Evolutionary conservation across 768 basidiomycete genomes (phyloP), one percentile per base, ranked within the genome.

Genomic region (Botryobasidium botryosum): DNA sequence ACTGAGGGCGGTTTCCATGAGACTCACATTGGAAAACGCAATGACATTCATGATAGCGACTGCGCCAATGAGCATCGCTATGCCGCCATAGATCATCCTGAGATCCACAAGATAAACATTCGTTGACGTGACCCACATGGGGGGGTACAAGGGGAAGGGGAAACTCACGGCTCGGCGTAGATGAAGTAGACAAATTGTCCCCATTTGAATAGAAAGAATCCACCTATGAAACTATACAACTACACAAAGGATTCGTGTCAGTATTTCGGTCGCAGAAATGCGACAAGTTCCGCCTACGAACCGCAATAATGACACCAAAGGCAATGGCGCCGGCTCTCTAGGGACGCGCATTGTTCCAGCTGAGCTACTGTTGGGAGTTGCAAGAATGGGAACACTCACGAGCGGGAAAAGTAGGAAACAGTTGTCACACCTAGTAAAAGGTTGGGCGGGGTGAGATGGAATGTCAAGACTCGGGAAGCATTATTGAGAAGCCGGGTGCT

Each of bases 351-450:
- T 28, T 32, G 43, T 36, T 28, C 35, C n/a, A 36, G 25, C 15
- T 10, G n/a, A 15, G 10, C 8, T 17, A 4, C 27, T 17, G 3
- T n/a, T 29, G 10, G 21, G 8, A 6, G 35, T 36, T 43, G 17
- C 32, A 4, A 49, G 42, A 17, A 41, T 37, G 23, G 33, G 15
- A 54, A 47, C 37, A 53, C 75, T 57, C 55, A 79, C 80, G 61
- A 82, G 67, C 56, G 79, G 79, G 48, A 83, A 64, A 48, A 80
- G 63, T 47, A 82, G 71, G 47, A 79, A 64, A 62, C 78, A 83
- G 61, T 80, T 80, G 64, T 81, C 79, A 66, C 79, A 83, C 79
- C 78, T 80, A 45, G n/a, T n/a, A n/a, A n/a, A n/a, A n/a, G n/a
- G n/a, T n/a, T n/a, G n/a, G n/a, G n/a, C n/a, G n/a, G n/a, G n/a